Conservation (phyloP, 257 asterid genomes). For the Apocynum venetum region DNA sequence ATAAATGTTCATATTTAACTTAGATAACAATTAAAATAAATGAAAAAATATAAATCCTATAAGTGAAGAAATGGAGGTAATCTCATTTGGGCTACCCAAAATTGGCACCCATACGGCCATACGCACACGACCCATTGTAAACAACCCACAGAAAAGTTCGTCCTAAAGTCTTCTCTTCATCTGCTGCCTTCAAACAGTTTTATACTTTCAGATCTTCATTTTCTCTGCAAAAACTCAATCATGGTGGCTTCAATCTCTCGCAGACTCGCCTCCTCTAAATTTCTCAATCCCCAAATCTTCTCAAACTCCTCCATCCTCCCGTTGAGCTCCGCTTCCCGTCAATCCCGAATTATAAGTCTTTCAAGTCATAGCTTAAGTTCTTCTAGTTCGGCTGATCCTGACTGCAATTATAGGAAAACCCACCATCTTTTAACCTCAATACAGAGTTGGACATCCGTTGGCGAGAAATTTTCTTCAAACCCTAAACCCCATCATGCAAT, state of each 20-base stretch:
- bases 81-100: no score
- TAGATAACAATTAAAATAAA: no score
- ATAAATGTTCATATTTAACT: no score
- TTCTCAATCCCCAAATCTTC: conserved; percentile 9
- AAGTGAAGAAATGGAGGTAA: no score
- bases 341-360: neutral
- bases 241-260: conserved; percentile 16
- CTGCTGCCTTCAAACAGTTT: neutral
- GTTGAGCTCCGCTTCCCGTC: neutral
- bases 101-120: no score
- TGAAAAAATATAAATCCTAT: no score
- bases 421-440: neutral
- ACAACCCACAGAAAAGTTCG: neutral
- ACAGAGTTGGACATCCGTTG: neutral
- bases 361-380: neutral
- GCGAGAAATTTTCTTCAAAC: conserved; percentile 1
- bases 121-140: neutral
- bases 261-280: conserved; percentile 12
- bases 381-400: neutral
- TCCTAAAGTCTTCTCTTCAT: neutral
- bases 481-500: neutral
- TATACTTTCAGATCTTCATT: neutral
- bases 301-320: conserved; percentile 1
- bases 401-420: neutral
- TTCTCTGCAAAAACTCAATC: neutral